Conservation (phyloP, 2,329 filamentous ascomycete genomes). For the Sporothrix pseudoabietina region DNA sequence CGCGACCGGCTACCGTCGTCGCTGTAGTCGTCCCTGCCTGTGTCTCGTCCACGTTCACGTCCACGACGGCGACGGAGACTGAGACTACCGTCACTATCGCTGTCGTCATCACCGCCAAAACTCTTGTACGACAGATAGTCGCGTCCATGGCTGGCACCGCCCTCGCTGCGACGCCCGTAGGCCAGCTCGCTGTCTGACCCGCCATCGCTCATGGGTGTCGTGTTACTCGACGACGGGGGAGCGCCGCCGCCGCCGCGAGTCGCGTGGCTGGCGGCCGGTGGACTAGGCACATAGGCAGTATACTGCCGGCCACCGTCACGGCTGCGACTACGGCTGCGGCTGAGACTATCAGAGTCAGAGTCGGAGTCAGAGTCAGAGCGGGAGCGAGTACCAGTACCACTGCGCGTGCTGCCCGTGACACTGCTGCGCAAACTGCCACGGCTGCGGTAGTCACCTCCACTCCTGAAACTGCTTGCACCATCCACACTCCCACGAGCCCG, state of each 20-base stretch:
- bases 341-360: too few relatives aligned
- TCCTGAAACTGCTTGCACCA: slow-evolving; percentile 1
- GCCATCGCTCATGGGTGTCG: slow-evolving; percentile 21
- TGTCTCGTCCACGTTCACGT: not conserved
- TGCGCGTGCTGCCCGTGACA: not conserved
- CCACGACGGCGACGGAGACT: not conserved
- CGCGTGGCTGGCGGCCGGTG: not conserved
- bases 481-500: not conserved
- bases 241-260: not conserved
- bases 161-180: not conserved
- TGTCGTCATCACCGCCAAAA: not conserved
- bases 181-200: slow-evolving; percentile 22
- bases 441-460: not conserved
- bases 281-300: not conserved
- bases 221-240: slow-evolving; percentile 27
- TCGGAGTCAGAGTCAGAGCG: too few relatives aligned
- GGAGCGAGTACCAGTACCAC: too few relatives aligned
- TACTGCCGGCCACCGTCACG: not conserved
- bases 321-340: not conserved
- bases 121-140: slow-evolving; percentile 21
- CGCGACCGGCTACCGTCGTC: slow-evolving; percentile 15
- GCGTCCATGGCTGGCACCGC: not conserved
- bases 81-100: too few relatives aligned
- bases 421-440: not conserved
- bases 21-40: not conserved